phyloP scores from a whole-genome alignment of 257 asterid genomes.

The Lithospermum erythrorhizon region DNA sequence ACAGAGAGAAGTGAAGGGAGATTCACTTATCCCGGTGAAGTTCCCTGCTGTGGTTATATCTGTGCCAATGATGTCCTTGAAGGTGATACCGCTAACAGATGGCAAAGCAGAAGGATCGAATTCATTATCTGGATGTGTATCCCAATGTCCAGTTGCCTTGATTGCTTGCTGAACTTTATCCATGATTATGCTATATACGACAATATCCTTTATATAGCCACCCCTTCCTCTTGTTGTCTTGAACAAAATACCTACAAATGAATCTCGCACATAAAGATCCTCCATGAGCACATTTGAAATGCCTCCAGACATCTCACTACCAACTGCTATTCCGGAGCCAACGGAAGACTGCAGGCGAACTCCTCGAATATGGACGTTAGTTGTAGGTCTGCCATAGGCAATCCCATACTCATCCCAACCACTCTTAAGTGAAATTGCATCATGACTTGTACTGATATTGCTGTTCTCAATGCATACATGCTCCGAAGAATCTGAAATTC shows the following conservation, averaged over 20 bases:
- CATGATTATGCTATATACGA: slow-evolving; percentile 35
- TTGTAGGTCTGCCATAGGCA: slow-evolving; percentile 47
- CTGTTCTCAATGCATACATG: slow-evolving; percentile 78
- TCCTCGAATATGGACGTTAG: slow-evolving; percentile 47
- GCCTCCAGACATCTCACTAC: slow-evolving; percentile 99
- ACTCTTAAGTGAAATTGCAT: slow-evolving; percentile 71
- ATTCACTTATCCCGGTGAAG: slow-evolving; percentile 52
- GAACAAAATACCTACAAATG: slow-evolving; percentile 47
- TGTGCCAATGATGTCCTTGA: slow-evolving; percentile 46
- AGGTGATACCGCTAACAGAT: slow-evolving; percentile 39
- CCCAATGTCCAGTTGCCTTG: slow-evolving; percentile 63
- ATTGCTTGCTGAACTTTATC: slow-evolving; percentile 50
- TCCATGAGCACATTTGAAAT: slow-evolving; percentile 57
- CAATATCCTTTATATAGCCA: slow-evolving; percentile 49
- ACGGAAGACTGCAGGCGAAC: slow-evolving; percentile 38
- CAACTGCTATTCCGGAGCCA: slow-evolving; percentile 75
- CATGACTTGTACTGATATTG: slow-evolving; percentile 76
- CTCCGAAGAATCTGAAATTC: slow-evolving; percentile 69
- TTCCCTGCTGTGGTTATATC: slow-evolving; percentile 56
- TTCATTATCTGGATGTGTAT: slow-evolving; percentile 70
- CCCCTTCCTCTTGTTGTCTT: slow-evolving; percentile 83
- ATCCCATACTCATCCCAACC: slow-evolving; percentile 99
- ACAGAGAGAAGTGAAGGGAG: slow-evolving; percentile 72
- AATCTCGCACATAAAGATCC: slow-evolving; percentile 36
- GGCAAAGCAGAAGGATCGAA: slow-evolving; percentile 71